Evolutionary conservation across 352 stramenopile genomes (phyloP).

Genomic region (Salisapilia sapeloensis): DNA sequence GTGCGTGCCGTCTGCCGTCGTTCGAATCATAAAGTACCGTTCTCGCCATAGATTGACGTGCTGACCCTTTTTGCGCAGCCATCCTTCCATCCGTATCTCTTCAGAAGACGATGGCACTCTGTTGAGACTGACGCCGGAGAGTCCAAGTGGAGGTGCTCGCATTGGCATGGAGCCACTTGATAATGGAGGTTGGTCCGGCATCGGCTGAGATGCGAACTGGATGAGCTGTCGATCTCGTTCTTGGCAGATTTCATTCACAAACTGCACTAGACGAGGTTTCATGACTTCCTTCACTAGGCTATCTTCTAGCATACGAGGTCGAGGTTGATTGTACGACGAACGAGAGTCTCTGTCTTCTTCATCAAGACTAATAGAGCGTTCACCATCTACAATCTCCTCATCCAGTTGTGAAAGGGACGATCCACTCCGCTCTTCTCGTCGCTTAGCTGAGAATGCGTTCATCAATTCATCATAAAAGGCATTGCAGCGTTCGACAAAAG

Average conservation of each 20-base stretch:
- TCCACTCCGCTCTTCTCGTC: slow-evolving; percentile 7
- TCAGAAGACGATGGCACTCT: slow-evolving; percentile 11
- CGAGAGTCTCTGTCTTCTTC: slow-evolving; percentile 3
- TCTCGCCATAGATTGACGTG: slow-evolving; percentile 78
- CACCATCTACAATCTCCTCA: too few species aligned
- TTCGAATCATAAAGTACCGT: slow-evolving; percentile 81
- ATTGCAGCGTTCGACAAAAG: slow-evolving; percentile 26
- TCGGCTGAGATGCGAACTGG: slow-evolving; percentile 1
- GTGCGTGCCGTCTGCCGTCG: slow-evolving; percentile 55
- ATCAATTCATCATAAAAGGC: slow-evolving; percentile 47
- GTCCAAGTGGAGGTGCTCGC: too few species aligned
- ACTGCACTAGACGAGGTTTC: slow-evolving; percentile 54
- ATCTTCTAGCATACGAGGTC: slow-evolving; percentile 27
- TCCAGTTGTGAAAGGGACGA: too few species aligned
- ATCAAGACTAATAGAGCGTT: too few species aligned
- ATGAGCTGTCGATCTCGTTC: slow-evolving; percentile 29
- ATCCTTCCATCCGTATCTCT: slow-evolving; percentile 77
- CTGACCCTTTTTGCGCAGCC: slow-evolving; percentile 72
- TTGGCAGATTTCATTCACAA: slow-evolving; percentile 58
- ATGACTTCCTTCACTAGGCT: slow-evolving; percentile 41
- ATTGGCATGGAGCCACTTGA: slow-evolving; percentile 1
- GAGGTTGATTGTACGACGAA: too few species aligned
- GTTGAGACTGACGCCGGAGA: too few species aligned
- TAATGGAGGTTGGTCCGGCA: neutral
- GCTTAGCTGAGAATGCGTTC: slow-evolving; percentile 18